phyloP scores from a whole-genome alignment of 2,329 filamentous ascomycete genomes.

The Nigrospora osmanthi region DNA sequence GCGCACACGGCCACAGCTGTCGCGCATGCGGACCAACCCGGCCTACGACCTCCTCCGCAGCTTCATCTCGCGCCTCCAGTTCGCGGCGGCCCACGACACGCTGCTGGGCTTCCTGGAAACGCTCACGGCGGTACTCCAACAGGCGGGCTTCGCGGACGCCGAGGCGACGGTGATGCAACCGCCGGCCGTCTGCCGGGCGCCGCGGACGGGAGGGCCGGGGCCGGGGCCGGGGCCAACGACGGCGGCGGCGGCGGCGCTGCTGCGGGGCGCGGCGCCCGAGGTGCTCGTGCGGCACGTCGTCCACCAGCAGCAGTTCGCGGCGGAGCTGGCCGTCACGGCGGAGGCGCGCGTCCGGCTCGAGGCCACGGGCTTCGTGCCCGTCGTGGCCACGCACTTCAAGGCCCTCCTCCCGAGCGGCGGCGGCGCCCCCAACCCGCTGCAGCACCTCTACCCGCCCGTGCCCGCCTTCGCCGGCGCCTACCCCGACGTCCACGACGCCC shows the following conservation, averaged over 20 bases:
- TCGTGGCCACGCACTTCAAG: slow-evolving; percentile 36
- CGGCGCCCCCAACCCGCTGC: slow-evolving; percentile 20
- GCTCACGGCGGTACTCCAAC: slow-evolving; percentile 34
- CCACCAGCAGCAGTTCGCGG: slow-evolving; percentile 29
- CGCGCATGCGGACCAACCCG: slow-evolving; percentile 18
- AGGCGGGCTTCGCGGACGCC: slow-evolving; percentile 29
- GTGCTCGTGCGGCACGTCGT: slow-evolving; percentile 36
- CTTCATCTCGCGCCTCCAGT: slow-evolving; percentile 40
- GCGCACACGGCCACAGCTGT: slow-evolving; percentile 37
- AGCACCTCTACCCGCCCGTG: slow-evolving; percentile 30
- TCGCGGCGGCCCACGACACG: slow-evolving; percentile 29
- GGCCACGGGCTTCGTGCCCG: slow-evolving; percentile 35
- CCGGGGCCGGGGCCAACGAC: too few species aligned
- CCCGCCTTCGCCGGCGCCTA: slow-evolving; percentile 38
- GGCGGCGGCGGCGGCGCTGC: not conserved
- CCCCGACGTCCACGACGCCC: slow-evolving; percentile 32
- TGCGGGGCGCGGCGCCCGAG: slow-evolving; percentile 23
- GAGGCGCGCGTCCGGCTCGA: slow-evolving; percentile 32
- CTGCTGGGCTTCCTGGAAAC: slow-evolving; percentile 34
- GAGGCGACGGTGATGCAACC: not conserved
- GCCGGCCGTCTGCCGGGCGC: not conserved
- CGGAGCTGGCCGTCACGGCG: slow-evolving; percentile 38
- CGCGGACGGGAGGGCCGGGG: too few species aligned
- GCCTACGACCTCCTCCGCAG: slow-evolving; percentile 42
- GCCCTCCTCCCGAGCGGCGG: slow-evolving; percentile 16